phyloP scores from a whole-genome alignment of 345 rosid genomes.

The Melaleuca quinquenervia region DNA sequence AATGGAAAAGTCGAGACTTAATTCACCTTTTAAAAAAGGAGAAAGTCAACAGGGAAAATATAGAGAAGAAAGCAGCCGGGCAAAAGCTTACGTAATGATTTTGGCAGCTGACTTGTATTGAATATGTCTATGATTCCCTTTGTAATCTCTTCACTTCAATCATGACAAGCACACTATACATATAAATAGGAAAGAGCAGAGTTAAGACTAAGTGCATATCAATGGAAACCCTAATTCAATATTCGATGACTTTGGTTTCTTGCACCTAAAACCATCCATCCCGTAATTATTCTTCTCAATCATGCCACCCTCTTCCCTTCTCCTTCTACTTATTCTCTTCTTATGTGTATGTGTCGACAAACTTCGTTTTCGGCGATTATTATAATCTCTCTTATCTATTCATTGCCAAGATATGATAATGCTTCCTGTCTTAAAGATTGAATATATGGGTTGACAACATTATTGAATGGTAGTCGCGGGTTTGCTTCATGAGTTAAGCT shows the following conservation, averaged over 20 bases:
- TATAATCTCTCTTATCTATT: background rate
- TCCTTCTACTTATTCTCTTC: background rate
- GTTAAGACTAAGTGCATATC: background rate
- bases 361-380: background rate
- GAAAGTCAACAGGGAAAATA: background rate
- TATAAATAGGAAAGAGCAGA: background rate
- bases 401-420: background rate
- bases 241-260: background rate
- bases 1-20: background rate
- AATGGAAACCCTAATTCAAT: background rate
- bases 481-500: background rate
- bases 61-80: background rate
- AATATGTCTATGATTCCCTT: background rate
- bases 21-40: background rate
- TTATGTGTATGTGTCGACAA: background rate
- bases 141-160: background rate
- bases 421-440: background rate
- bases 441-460: background rate
- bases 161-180: background rate
- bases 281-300: background rate
- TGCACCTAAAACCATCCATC: background rate
- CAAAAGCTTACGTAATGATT: background rate
- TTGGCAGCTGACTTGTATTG: background rate
- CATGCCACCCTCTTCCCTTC: background rate
- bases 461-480: background rate